Percentiles rank a stretch among this genome's conserved stretches.
phyloP scores from a whole-genome alignment of 768 basidiomycete genomes.

The Mycena pura region DNA sequence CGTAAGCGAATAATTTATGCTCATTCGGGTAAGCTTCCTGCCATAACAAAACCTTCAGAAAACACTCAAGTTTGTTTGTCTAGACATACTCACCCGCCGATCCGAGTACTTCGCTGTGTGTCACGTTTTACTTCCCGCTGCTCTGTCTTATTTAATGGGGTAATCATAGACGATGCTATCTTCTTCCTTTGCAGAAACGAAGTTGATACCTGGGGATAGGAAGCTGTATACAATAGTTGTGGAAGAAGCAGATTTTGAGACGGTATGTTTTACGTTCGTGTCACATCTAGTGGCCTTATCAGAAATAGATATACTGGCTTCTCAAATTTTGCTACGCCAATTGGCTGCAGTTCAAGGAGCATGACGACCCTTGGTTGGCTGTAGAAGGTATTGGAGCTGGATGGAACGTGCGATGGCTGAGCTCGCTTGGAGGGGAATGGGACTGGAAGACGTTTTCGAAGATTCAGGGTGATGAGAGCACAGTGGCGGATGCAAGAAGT shows the following conservation, averaged over 20 bases:
- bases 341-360: slow-evolving; percentile 72
- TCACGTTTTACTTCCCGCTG: too few species aligned
- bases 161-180: slow-evolving; percentile 76
- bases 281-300: background rate
- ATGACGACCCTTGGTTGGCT: slow-evolving; percentile 71
- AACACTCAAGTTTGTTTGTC: background rate
- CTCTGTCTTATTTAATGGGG: too few species aligned
- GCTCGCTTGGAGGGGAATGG: slow-evolving; percentile 61
- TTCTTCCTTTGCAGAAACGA: slow-evolving; percentile 72
- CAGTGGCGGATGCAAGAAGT: slow-evolving; percentile 51
- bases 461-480: slow-evolving; percentile 43
- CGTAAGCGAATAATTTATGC: slow-evolving; percentile 80
- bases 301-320: slow-evolving; percentile 71
- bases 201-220: slow-evolving; percentile 51
- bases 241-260: slow-evolving; percentile 80
- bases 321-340: slow-evolving; percentile 80
- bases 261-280: slow-evolving; percentile 29
- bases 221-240: slow-evolving; percentile 72
- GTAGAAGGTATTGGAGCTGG: slow-evolving; percentile 73
- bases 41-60: background rate
- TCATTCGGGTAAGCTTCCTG: slow-evolving; percentile 55
- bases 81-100: slow-evolving; percentile 68
- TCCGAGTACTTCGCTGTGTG: slow-evolving; percentile 85
- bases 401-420: slow-evolving; percentile 67
- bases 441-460: slow-evolving; percentile 72